These are phyloP conservation scores for Pisolithus thermaeus DNA, from an alignment of 1,284 basidiomycete genomes.

Conservation along the genomic window DNA sequence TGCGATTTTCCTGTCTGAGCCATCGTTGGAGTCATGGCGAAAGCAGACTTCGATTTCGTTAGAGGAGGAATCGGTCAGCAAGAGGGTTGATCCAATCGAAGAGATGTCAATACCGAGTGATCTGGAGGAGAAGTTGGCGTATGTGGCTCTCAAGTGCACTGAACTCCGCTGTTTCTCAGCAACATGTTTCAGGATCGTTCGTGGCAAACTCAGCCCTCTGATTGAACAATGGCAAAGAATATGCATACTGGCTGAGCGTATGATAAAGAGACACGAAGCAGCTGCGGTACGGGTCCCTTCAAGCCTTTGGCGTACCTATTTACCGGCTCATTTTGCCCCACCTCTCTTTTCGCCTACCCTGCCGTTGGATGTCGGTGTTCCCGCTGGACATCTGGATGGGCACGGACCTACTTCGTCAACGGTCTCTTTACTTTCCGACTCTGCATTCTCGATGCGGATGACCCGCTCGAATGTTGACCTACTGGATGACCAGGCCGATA, in stretches of 20 bases:
- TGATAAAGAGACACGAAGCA: constrained; percentile 81
- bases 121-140: constrained; percentile 83
- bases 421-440: constrained; percentile 19
- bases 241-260: constrained; percentile 76
- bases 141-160: constrained; percentile 21
- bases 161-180: constrained; percentile 1
- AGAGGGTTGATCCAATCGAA: constrained; percentile 75
- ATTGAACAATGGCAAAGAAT: constrained; percentile 92
- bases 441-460: constrained; percentile 23
- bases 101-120: constrained; percentile 92
- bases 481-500: constrained; percentile 60
- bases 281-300: constrained; percentile 75
- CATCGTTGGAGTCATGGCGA: constrained; percentile 81
- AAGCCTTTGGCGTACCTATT: constrained; percentile 53
- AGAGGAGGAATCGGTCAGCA: constrained; percentile 83
- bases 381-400: constrained; percentile 22
- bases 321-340: constrained; percentile 63
- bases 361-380: constrained; percentile 16
- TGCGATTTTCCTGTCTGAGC: constrained; percentile 74
- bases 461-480: constrained; percentile 15
- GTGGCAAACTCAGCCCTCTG: constrained; percentile 63
- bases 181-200: constrained; percentile 50
- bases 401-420: constrained; percentile 28
- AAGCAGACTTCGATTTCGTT: constrained; percentile 67
- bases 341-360: constrained; percentile 32